A percentile compares a stretch with the other conserved stretches of the same genome.
These are phyloP conservation scores for Xylariaceae sp. DNA, from an alignment of 2,329 filamentous ascomycete species.

Conservation along the genomic window DNA sequence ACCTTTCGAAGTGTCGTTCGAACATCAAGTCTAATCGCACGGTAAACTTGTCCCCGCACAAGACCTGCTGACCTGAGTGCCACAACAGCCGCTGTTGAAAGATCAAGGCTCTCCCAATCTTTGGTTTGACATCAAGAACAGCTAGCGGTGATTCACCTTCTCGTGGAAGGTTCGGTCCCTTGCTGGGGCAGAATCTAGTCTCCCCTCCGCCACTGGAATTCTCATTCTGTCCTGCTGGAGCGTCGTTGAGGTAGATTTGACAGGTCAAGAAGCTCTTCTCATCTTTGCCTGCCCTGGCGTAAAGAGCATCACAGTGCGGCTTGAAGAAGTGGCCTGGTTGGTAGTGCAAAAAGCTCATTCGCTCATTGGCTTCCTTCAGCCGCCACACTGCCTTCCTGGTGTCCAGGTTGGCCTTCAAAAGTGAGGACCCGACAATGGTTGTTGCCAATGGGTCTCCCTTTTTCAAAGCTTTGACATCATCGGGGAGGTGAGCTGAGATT, in stretches of 20 bases:
- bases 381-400: conserved; percentile 26
- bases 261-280: conserved; percentile 32
- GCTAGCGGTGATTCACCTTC: conserved; percentile 8
- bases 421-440: conserved; percentile 19
- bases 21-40: conserved; percentile 32
- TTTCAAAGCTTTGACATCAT: conserved; percentile 19
- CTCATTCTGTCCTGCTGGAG: conserved; percentile 11
- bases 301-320: conserved; percentile 32
- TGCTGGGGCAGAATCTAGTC: conserved; percentile 25
- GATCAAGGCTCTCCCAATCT: conserved; percentile 27
- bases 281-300: conserved; percentile 17
- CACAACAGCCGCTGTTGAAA: conserved; percentile 33
- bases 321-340: conserved; percentile 56
- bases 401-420: conserved; percentile 23
- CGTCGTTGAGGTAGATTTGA: conserved; percentile 30
- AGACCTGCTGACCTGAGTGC: conserved; percentile 31
- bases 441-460: conserved; percentile 20
- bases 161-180: conserved; percentile 16
- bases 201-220: conserved; percentile 18
- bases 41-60: conserved; percentile 29
- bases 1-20: conserved; percentile 18
- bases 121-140: conserved; percentile 30
- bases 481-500: conserved; percentile 18
- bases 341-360: conserved; percentile 59
- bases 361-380: conserved; percentile 48